Base-by-base conservation (phyloP, 768 basidiomycete genomes). In the Leccinum broughii region DNA sequence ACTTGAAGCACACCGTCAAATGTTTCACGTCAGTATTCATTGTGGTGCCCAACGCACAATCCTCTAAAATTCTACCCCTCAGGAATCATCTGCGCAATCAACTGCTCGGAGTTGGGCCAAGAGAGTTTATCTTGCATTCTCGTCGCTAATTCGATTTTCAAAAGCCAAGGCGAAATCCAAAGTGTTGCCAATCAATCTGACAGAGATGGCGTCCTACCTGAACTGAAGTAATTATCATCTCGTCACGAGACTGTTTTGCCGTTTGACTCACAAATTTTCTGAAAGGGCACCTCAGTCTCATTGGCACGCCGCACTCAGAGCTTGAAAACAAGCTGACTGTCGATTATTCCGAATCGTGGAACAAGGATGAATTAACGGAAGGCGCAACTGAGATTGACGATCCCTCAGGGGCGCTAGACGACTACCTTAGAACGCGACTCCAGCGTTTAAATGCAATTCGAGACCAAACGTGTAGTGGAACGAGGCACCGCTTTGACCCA, bases 1-100 rank as follows among this genome's bases (percentile, higher is more conserved):
- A 67, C 82, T 97, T 8, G 79, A 78, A 41, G 85, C 87, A 61
- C 93, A 94, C 73, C 77, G 85, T 32, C 81, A 79, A 56, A 68
- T 80, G 6, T 85, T 84, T 58, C 73, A 85, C 66, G 91, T 90
- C 15, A 1, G 68, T 62, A 22, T 77, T 68, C 17, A 62, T 57
- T 26, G 9, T 51, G 50, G n/a, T 48, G 17, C 20, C 37, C 41
- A 14, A 17, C 17, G 46, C 14, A 20, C 17, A 8, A 49, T 2
- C n/a, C 20, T 30, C 58, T 64, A 26, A 65, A 37, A 22, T 20
- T 11, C 50, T 48, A 55, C 4, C 15, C n/a, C 15, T 0, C 17
- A 72, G 71, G 66, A 64, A 55, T 64, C 62, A 24, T 39, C 46
- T 3, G 51, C 55, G 30, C 60, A 20, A n/a, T 59, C 51, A 13